Base-by-base conservation (phyloP, 257 asterid species). In the Lycium barbarum region DNA sequence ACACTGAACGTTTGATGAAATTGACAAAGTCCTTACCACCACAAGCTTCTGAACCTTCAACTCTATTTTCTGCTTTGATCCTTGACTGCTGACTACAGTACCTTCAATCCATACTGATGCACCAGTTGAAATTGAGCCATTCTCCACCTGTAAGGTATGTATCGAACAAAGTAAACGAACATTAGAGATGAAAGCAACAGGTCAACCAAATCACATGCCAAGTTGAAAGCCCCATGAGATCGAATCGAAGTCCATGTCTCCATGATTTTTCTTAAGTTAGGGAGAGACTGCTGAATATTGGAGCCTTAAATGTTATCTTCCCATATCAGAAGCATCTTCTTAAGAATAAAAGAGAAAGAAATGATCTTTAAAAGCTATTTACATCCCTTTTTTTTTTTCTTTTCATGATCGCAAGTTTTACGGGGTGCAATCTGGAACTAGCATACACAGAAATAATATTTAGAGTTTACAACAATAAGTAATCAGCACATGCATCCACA, bases 41-140 rank as follows among this genome's bases (percentile, higher is more conserved):
- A 88, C 88, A 89, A 97, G 97, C 86, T 95, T 97, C 80, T 91
- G 96, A 84, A 95, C 98, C 91, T 92, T 93, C 92, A 97, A 70
- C 86, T 97, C 99, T 61, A 95, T 88, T 86, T 94, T 97, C 84
- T 97, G 98, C 92, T 97, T 97, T 82, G 98, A 87, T 72, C 99
- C 99, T 90, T 94, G 99, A 88, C 99, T 97, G 86, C 91, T 86
- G 68, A 94, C 97, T 22, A 95, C 58, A 65, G 89, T 89, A 78
- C 99, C 99, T 88, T 92, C 95, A 61, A 95, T 85, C 92, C 92
- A 92, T 78, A 94, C 89, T 84, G 99, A 95, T 85, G 98, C 97
- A 68, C 99, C 99, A 61, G 98, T 97, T 84, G 93, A 83, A 83
- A 95, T 87, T 79, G 84, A 68, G 35, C 98, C 97, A 79, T 86